Evolutionary conservation across 306 rosid genomes (phyloP).

Genomic region (Cucumis cinereus): DNA sequence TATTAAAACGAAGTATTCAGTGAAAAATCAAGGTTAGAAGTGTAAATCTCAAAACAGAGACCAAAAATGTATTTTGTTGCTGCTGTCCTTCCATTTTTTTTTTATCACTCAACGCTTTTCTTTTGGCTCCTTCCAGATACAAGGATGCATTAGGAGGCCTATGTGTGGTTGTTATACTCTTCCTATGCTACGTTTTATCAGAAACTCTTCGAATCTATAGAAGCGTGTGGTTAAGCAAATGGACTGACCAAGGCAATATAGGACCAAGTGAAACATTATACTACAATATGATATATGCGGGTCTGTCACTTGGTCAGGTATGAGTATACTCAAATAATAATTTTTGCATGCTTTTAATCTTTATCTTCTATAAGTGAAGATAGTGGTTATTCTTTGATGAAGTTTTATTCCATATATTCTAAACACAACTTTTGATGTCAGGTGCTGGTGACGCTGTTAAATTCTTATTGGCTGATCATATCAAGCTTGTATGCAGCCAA

Average conservation of each 20-base stretch:
- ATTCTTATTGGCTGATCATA: constrained; percentile 71
- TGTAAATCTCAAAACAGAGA: too few relatives aligned
- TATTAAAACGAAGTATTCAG: too few relatives aligned
- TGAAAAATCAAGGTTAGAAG: too few relatives aligned
- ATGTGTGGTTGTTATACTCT: constrained; percentile 62
- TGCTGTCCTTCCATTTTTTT: background rate
- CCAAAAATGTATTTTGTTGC: too few relatives aligned
- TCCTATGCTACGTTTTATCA: constrained; percentile 48
- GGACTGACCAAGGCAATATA: constrained; percentile 53
- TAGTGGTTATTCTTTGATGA: background rate
- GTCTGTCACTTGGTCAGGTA: constrained; percentile 73
- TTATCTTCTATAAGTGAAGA: background rate
- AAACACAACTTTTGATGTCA: constrained; percentile 21
- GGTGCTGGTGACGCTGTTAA: constrained; percentile 59
- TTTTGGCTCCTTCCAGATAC: constrained; percentile 33
- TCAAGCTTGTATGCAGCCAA: constrained; percentile 81
- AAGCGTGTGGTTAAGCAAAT: constrained; percentile 84
- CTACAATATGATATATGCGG: constrained; percentile 59
- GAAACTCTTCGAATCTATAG: constrained; percentile 72
- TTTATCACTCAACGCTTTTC: background rate
- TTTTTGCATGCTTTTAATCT: background rate
- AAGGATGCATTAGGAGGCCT: constrained; percentile 74
- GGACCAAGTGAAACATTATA: constrained; percentile 32
- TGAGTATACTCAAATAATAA: constrained; percentile 3
- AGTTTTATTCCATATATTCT: constrained; percentile 11